A percentile compares a stretch with the other conserved stretches of the same genome.
Conservation (phyloP, 1,139 yeast species). For the Arxiozyma bovina region DNA sequence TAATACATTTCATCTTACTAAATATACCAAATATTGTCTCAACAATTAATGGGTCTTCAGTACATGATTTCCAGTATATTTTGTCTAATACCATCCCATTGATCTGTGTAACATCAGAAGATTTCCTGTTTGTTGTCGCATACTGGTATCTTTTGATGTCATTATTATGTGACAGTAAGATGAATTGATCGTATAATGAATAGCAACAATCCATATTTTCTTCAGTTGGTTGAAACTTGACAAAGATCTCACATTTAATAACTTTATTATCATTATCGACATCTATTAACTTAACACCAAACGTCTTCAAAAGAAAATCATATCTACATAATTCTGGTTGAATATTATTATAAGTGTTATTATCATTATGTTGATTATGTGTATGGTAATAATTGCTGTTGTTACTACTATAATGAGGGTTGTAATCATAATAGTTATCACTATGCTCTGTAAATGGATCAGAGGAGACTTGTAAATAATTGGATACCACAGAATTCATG, state of each 20-base stretch:
- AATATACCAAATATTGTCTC: neutral
- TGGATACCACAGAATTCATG: neutral
- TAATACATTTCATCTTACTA: neutral
- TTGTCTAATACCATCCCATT: neutral
- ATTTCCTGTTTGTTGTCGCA: neutral
- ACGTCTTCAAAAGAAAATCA: neutral
- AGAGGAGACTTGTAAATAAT: neutral
- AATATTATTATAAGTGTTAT: too few relatives aligned
- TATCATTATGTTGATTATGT: neutral
- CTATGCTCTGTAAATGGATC: neutral
- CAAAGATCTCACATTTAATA: neutral
- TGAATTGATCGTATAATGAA: neutral
- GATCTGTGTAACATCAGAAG: neutral
- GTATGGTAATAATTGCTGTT: neutral
- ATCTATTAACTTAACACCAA: neutral
- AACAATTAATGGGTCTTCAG: neutral
- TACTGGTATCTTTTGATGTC: neutral
- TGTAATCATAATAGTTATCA: neutral
- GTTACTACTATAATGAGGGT: neutral
- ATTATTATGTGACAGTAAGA: neutral
- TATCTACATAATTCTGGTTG: neutral
- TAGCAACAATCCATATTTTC: neutral
- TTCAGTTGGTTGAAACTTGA: neutral
- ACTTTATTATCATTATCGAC: neutral
- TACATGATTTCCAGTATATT: neutral